phyloP scores from a whole-genome alignment of 345 rosid genomes.

The Linum lewisii region DNA sequence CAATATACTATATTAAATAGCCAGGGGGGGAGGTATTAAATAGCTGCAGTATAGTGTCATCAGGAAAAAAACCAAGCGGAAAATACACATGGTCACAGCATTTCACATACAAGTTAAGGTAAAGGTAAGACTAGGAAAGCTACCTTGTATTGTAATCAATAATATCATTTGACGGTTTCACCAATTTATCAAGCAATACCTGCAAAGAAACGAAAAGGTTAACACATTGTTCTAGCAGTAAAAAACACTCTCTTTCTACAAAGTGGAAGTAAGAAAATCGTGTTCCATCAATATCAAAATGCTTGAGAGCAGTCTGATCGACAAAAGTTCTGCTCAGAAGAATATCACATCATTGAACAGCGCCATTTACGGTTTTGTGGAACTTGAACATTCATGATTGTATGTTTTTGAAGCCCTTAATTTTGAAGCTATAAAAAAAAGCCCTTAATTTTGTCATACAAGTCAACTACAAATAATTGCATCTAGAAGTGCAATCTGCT shows the following conservation, averaged over 20 bases:
- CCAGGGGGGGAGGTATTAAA: too few species aligned
- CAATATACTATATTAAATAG: too few species aligned
- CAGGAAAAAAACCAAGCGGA: neutral
- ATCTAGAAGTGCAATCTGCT: neutral
- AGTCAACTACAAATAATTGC: neutral
- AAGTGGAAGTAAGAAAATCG: neutral
- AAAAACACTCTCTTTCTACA: neutral
- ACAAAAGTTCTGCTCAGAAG: neutral
- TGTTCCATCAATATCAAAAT: too few species aligned
- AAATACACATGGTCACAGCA: neutral
- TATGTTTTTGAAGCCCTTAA: neutral
- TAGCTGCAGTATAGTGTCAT: too few species aligned
- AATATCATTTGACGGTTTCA: slow-evolving; percentile 66
- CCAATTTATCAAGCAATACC: slow-evolving; percentile 86
- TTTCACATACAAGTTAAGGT: neutral
- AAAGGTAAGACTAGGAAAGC: slow-evolving; percentile 1
- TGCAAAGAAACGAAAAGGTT: slow-evolving; percentile 21
- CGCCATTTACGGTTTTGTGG: neutral
- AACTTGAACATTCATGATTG: neutral
- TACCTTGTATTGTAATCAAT: slow-evolving; percentile 90
- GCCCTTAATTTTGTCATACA: neutral
- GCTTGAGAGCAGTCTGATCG: neutral
- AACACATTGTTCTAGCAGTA: neutral
- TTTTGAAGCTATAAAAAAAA: too few species aligned
- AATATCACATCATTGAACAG: neutral